Evolutionary conservation across 2,329 filamentous ascomycete genomes (phyloP), one percentile per base, ranked within the genome.

Genomic region (Trichophyton simii): DNA sequence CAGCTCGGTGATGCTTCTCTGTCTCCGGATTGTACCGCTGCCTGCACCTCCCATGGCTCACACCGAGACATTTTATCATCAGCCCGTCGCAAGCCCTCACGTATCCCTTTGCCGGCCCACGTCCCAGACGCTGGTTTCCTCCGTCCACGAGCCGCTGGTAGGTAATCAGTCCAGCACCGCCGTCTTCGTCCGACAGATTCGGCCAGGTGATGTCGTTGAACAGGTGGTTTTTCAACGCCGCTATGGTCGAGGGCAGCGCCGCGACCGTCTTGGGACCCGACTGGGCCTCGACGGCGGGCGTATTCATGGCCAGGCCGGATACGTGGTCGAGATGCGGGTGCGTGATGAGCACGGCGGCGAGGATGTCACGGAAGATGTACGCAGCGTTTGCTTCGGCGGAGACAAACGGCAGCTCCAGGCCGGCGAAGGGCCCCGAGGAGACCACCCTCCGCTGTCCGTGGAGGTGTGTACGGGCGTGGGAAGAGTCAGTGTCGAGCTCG

Each of bases 161-260:
- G 0, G 90, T 96, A 38, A 99, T 85, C 31, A 99, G 81, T 0
- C 94, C 94, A 3, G 91, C 91, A 25, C 94, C 94, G 38, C 91
- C 91, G 72, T 96, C 94, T 75, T 99, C 94, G 69, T 99, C 92
- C 0, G 90, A 95, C 44, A 99, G 77, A 67, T 99, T 99, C 0
- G 94, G 94, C 94, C 94, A 99, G 60, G 97, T 95, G 62, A 96
- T 79, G 69, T 96, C 95, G 75, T 99, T 99, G 78, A 99, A 99
- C 63, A 99, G 89, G 74, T 99, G 91, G 0, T 80, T 85, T 72
- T 96, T 97, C 74, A 99, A 86, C 0, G 92, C 91, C 54, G 89
- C 82, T 59, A 99, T 91, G n/a, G 92, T 95, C 31, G 85, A 87
- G 0, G 91, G 90, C 3, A 97, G 77, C 0, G 88, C 92, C 0